phyloP scores from a whole-genome alignment of 2,329 filamentous ascomycete species.

The Diaporthe sp. region DNA sequence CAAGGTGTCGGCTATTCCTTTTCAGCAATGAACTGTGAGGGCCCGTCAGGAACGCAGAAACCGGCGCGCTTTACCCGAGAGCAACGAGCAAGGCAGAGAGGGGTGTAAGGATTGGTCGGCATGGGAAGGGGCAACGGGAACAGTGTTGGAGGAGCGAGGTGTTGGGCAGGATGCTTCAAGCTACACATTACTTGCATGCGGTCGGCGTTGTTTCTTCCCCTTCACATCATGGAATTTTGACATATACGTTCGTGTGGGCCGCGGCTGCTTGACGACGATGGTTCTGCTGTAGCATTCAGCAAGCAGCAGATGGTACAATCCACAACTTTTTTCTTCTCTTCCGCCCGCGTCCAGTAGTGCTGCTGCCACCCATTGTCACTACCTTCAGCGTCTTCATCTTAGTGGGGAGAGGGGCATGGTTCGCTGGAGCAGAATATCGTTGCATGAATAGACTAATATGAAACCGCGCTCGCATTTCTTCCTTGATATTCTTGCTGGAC shows the following conservation, averaged over 20 bases:
- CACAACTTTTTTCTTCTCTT: constrained; percentile 3
- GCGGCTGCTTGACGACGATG: background rate
- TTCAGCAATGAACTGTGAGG: background rate
- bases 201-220: constrained; percentile 33
- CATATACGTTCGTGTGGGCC: constrained; percentile 30
- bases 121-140: background rate
- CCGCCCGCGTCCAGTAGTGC: background rate
- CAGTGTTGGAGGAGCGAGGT: constrained; percentile 31
- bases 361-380: background rate
- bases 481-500: background rate
- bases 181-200: constrained; percentile 36
- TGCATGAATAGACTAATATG: constrained; percentile 27
- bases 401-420: background rate
- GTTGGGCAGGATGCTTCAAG: constrained; percentile 35
- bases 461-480: background rate
- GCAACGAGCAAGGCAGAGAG: background rate
- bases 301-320: constrained; percentile 20
- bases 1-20: background rate
- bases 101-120: background rate
- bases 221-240: constrained; percentile 12
- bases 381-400: background rate
- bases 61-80: background rate
- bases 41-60: background rate
- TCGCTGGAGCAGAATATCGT: background rate
- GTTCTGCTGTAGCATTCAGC: constrained; percentile 1